Conservation (phyloP, 2,329 filamentous ascomycete genomes). For the Fusarium chaquense region DNA sequence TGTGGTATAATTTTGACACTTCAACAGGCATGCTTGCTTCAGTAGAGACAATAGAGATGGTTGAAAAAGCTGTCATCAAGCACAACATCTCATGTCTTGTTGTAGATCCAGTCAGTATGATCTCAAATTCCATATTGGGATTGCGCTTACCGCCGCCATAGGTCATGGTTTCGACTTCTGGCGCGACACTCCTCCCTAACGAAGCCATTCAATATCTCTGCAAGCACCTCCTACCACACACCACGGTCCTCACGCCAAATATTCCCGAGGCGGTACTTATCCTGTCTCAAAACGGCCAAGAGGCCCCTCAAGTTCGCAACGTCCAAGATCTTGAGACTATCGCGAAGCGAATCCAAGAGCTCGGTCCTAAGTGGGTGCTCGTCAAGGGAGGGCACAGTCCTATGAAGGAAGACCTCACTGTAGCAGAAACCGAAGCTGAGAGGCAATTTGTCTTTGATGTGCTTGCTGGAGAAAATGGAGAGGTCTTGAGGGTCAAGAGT, state of each 20-base stretch:
- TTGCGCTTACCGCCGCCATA: conserved; percentile 52
- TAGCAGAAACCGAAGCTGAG: conserved; percentile 69
- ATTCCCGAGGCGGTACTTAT: conserved; percentile 79
- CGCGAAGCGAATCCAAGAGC: conserved; percentile 71
- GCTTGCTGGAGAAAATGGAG: conserved; percentile 70
- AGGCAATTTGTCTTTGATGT: conserved; percentile 80
- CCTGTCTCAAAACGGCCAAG: conserved; percentile 64
- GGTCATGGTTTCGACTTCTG: conserved; percentile 95
- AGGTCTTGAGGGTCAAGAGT: conserved; percentile 74
- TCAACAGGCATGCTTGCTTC: conserved; percentile 56
- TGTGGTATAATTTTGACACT: not conserved
- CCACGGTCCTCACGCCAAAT: conserved; percentile 81
- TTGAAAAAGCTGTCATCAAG: conserved; percentile 50
- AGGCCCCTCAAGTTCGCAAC: conserved; percentile 59
- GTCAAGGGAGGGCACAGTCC: conserved; percentile 94
- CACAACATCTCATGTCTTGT: conserved; percentile 51
- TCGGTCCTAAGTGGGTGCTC: conserved; percentile 84
- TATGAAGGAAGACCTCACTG: conserved; percentile 71
- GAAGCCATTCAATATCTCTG: conserved; percentile 73
- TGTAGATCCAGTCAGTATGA: conserved; percentile 54
- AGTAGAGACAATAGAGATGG: conserved; percentile 54
- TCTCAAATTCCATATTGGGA: not conserved
- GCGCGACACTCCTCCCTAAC: conserved; percentile 74
- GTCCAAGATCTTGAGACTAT: conserved; percentile 76
- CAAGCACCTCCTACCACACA: conserved; percentile 70